Evolutionary conservation across 1,139 yeast species (phyloP).

Genomic region (Protomyces lactucae-debilis): DNA sequence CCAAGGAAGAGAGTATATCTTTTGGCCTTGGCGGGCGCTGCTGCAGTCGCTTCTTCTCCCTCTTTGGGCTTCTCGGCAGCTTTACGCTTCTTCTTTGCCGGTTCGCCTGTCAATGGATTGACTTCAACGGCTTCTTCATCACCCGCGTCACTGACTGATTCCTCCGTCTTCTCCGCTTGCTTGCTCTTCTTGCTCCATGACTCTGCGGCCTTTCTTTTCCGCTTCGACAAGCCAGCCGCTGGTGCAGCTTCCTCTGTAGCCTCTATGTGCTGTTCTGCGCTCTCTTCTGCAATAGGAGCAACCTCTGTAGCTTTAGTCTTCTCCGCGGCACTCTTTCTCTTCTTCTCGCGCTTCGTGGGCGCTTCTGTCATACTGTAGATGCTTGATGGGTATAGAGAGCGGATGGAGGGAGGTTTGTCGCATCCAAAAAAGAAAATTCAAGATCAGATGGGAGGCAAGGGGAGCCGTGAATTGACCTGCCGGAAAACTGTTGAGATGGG

Average conservation of each 20-base stretch:
- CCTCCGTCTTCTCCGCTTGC: slow-evolving; percentile 31
- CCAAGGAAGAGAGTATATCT: slow-evolving; percentile 88
- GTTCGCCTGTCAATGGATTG: slow-evolving; percentile 27
- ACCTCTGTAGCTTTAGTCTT: neutral
- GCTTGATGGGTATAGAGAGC: too few relatives aligned
- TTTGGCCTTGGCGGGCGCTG: slow-evolving; percentile 49
- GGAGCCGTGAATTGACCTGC: too few relatives aligned
- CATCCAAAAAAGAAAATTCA: too few relatives aligned
- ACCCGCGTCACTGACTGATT: slow-evolving; percentile 31
- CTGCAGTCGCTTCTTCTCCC: slow-evolving; percentile 71
- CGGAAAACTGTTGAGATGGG: too few relatives aligned
- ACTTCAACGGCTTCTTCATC: slow-evolving; percentile 26
- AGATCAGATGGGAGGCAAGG: too few relatives aligned
- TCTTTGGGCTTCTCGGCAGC: slow-evolving; percentile 45
- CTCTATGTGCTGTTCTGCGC: neutral
- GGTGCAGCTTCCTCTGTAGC: slow-evolving; percentile 1
- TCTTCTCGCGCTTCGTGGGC: neutral
- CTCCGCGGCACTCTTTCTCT: neutral
- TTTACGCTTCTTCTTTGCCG: slow-evolving; percentile 26
- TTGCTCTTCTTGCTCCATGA: slow-evolving; percentile 52
- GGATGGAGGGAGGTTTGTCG: too few relatives aligned
- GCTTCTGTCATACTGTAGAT: neutral
- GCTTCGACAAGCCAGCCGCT: slow-evolving; percentile 59
- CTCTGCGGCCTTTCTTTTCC: slow-evolving; percentile 71
- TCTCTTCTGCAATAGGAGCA: neutral